Evolutionary conservation across 129 eudicot genomes (phyloP).

Genomic region (Calendula officinalis): DNA sequence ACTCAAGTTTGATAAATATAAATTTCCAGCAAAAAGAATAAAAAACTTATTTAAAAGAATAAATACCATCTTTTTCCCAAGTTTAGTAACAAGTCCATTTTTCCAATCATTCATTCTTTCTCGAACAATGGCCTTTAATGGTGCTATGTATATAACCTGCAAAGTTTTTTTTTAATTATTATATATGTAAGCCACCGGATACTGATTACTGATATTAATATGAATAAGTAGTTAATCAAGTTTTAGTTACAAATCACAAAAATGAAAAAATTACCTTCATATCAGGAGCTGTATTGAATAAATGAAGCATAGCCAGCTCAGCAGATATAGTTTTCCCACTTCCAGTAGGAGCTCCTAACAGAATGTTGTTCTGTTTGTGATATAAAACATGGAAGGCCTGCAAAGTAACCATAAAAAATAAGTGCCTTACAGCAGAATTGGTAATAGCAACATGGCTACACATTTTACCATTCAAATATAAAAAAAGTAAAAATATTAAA

Average conservation of each 20-base stretch:
- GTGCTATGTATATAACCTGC: slow-evolving; percentile 96
- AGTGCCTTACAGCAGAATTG: slow-evolving; percentile 20
- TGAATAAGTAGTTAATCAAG: neutral
- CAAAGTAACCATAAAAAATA: slow-evolving; percentile 19
- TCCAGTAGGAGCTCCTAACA: slow-evolving; percentile 95
- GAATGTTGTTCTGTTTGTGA: slow-evolving; percentile 87
- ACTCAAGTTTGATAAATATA: slow-evolving; percentile 20
- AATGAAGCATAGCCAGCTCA: slow-evolving; percentile 96
- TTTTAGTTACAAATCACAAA: neutral
- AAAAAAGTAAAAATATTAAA: no score
- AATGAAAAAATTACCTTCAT: slow-evolving; percentile 66
- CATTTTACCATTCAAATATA: no score
- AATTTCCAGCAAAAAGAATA: neutral
- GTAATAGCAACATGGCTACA: neutral
- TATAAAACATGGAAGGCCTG: slow-evolving; percentile 97
- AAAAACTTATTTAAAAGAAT: neutral
- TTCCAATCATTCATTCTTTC: slow-evolving; percentile 98
- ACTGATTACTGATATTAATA: slow-evolving; percentile 2
- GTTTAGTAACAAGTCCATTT: slow-evolving; percentile 83
- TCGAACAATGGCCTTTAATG: slow-evolving; percentile 96
- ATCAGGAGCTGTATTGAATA: slow-evolving; percentile 88
- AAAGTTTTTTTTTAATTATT: neutral
- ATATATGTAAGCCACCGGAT: slow-evolving; percentile 9
- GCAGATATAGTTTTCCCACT: slow-evolving; percentile 99
- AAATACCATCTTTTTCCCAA: slow-evolving; percentile 80